phyloP scores from a whole-genome alignment of 1,284 basidiomycete genomes.

The Peniophora sp. region DNA sequence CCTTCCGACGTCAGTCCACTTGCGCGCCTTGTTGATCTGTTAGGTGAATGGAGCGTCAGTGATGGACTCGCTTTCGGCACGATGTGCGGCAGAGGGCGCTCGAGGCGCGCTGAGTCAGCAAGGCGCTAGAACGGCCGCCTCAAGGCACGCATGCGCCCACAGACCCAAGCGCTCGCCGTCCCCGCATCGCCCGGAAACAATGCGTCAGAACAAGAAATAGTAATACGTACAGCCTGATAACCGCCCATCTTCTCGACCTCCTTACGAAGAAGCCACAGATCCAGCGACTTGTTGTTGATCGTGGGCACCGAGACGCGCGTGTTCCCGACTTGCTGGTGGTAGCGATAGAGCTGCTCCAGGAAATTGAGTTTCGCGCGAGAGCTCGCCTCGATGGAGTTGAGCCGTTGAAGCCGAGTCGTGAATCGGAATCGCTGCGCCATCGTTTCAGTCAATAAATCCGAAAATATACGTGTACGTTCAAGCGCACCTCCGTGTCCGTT shows the following conservation, averaged over 20 bases:
- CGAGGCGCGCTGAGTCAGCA: too few relatives aligned
- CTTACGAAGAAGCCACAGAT: conserved; percentile 89
- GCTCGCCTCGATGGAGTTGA: conserved; percentile 97
- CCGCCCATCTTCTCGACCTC: conserved; percentile 88
- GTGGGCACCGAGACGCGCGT: conserved; percentile 83
- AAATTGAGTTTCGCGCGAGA: conserved; percentile 97
- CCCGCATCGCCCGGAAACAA: not conserved
- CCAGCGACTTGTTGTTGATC: conserved; percentile 86
- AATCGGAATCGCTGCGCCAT: conserved; percentile 78
- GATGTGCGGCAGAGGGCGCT: not conserved
- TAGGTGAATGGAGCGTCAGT: conserved; percentile 11
- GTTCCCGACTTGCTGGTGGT: conserved; percentile 86
- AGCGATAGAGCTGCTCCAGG: conserved; percentile 91
- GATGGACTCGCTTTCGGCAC: not conserved
- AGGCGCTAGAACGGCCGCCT: too few relatives aligned
- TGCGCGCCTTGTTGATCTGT: conserved; percentile 72
- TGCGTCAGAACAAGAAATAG: conserved; percentile 2
- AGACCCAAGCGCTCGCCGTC: too few relatives aligned
- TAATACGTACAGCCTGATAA: conserved; percentile 58
- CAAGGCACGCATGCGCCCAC: too few relatives aligned
- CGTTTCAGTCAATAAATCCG: conserved; percentile 8
- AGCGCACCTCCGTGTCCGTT: conserved; percentile 83
- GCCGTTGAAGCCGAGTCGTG: conserved; percentile 88
- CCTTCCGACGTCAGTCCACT: conserved; percentile 82
- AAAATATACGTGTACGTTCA: conserved; percentile 18